These are phyloP conservation scores for Phialemoniopsis sp. DNA, from an alignment of 2,329 filamentous ascomycete species.

Conservation along the genomic window DNA sequence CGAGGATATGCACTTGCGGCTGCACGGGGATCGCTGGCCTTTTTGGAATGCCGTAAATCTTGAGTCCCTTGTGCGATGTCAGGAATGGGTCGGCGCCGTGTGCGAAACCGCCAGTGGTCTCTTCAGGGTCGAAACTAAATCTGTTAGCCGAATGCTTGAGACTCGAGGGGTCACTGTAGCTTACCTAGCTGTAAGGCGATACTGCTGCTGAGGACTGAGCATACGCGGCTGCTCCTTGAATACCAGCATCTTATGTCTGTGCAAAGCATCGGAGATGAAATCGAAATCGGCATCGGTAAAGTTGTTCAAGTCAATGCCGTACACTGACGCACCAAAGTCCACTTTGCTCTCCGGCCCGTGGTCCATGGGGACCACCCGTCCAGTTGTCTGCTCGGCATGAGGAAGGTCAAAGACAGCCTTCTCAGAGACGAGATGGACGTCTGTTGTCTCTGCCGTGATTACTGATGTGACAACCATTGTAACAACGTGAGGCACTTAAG, in stretches of 20 bases:
- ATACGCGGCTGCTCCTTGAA: slow-evolving; percentile 30
- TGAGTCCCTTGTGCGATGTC: slow-evolving; percentile 22
- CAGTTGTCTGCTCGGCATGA: slow-evolving; percentile 16
- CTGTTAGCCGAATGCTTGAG: too few species aligned
- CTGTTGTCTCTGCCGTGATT: slow-evolving; percentile 13
- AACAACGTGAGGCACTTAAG: too few species aligned
- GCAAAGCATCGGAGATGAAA: slow-evolving; percentile 24
- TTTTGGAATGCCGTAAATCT: slow-evolving; percentile 28
- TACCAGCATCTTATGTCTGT: slow-evolving; percentile 27
- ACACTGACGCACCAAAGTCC: slow-evolving; percentile 26
- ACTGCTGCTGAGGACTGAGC: slow-evolving; percentile 26
- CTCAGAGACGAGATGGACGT: slow-evolving; percentile 8
- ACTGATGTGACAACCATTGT: slow-evolving; percentile 17
- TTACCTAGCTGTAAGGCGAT: slow-evolving; percentile 20
- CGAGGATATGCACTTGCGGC: slow-evolving; percentile 30
- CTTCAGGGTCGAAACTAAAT: slow-evolving; percentile 24
- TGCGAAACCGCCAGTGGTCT: slow-evolving; percentile 29
- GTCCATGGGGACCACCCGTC: slow-evolving; percentile 17
- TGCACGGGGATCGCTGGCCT: slow-evolving; percentile 24
- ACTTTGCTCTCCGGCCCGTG: slow-evolving; percentile 20
- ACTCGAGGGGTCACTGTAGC: too few species aligned
- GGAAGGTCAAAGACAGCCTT: slow-evolving; percentile 14
- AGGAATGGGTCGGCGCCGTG: slow-evolving; percentile 28
- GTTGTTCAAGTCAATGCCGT: slow-evolving; percentile 28
- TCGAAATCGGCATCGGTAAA: slow-evolving; percentile 25